Evolutionary conservation across 2,329 filamentous ascomycete genomes (phyloP).

Genomic region (Leptographium radiaticola): DNA sequence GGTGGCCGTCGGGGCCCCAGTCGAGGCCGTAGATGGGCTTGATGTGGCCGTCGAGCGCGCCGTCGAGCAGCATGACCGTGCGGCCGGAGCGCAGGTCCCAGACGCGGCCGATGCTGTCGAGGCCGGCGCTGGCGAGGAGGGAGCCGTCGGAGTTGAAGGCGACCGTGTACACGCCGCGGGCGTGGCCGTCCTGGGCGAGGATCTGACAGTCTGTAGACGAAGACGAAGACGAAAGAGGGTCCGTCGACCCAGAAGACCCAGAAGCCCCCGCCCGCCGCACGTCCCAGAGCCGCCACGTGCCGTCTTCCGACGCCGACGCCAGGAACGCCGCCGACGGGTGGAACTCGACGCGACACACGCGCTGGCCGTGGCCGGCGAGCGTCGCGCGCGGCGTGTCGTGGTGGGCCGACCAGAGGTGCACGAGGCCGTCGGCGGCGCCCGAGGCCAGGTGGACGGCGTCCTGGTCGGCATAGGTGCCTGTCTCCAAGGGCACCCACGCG

Average conservation of each 20-base stretch:
- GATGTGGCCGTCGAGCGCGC: constrained; percentile 67
- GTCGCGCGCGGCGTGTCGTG: constrained; percentile 77
- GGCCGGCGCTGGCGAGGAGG: constrained; percentile 76
- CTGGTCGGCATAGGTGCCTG: constrained; percentile 57
- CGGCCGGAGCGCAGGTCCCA: constrained; percentile 91
- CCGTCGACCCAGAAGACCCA: too few relatives aligned
- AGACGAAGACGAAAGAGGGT: too few relatives aligned
- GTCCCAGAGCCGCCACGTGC: constrained; percentile 95
- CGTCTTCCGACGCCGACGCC: constrained; percentile 89
- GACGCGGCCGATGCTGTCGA: constrained; percentile 87
- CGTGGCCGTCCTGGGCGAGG: constrained; percentile 85
- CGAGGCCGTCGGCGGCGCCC: constrained; percentile 73
- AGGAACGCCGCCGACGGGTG: constrained; percentile 84
- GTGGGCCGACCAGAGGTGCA: constrained; percentile 82
- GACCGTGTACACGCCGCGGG: constrained; percentile 80
- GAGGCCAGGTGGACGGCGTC: constrained; percentile 75
- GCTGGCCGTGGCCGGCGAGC: constrained; percentile 68
- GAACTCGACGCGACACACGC: constrained; percentile 87
- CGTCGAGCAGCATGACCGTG: constrained; percentile 91
- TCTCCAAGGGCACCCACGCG: constrained; percentile 78
- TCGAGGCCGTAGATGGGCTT: constrained; percentile 87
- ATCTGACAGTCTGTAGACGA: constrained; percentile 27
- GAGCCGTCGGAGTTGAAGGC: constrained; percentile 87
- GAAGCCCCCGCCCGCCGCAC: too few relatives aligned
- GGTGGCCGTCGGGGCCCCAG: constrained; percentile 82